Evolutionary conservation across 208 protist genomes (phyloP), one percentile per base, ranked within the genome.

Genomic region (Phytomonas francai): DNA sequence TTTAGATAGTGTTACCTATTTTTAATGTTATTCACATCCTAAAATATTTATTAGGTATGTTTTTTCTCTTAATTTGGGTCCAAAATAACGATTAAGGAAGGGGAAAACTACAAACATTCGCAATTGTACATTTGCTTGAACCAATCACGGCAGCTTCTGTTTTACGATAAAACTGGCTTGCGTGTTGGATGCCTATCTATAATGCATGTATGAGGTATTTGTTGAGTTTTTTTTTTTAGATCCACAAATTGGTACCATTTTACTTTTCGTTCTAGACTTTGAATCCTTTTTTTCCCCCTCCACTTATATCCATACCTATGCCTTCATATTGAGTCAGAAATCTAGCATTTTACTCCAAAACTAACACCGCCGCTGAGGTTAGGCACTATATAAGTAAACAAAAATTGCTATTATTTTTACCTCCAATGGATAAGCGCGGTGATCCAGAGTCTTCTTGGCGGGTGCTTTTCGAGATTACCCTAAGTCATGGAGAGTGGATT

Each of bases 391-490:
- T 62, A 62, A 22, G 3, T 22, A n/a, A 19, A 22, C 14, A 62
- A n/a, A 62, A 33, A 62, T 62, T 62, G 14, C 34, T 62, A 3
- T 62, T 32, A 33, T 59, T 29, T 42, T 42, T 62, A 9, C 16
- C 16, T 62, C 3, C 14, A 3, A 62, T 42, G 34, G 58, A 62
- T 42, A 62, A 62, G 14, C 34, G 14, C 14, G 34, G 4, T 12
- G 30, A 62, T 42, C 30, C 34, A 22, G 86, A 88, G 66, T 74
- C 71, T 54, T 81, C 81, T 22, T 95, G 90, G 88, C 61, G 73
- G 39, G 67, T 95, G 25, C 79, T 95, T 25, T 95, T 95, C 76
- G 85, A 87, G 63, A 92, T 95, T 61, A 82, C 90, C 5, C 80
- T 95, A 28, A 90, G 87, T 67, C 85, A 93, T 62, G 90, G 90